Conservation (phyloP, 352 stramenopile genomes). For the Globisporangium heterothallicum region DNA sequence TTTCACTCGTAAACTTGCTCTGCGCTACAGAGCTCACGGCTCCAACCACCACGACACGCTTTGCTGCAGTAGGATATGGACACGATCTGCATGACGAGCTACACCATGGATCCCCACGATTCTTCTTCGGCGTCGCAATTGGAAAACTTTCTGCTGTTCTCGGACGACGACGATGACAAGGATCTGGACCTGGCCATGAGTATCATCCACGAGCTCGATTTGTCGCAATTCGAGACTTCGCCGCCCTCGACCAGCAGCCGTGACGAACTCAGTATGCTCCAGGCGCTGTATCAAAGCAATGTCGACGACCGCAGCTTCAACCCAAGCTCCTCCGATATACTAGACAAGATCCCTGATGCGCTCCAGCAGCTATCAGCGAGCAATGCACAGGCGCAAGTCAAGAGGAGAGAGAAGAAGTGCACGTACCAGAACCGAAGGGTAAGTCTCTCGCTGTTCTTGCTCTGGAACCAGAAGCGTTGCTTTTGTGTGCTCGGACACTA, state of each 20-base stretch:
- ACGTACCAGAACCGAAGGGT: conserved; percentile 15
- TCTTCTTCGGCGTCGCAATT: not conserved
- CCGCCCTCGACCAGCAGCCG: not conserved
- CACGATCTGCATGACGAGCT: not conserved
- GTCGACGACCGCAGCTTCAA: not conserved
- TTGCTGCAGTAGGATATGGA: conserved; percentile 4
- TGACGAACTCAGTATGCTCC: conserved; percentile 2
- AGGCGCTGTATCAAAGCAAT: not conserved
- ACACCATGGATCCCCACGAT: conserved; percentile 1
- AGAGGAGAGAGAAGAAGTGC: conserved; percentile 9
- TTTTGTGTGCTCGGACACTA: not conserved
- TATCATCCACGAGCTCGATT: conserved; percentile 14
- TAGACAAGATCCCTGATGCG: not conserved
- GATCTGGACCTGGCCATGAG: conserved; percentile 12
- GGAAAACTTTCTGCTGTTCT: not conserved
- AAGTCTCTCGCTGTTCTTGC: not conserved
- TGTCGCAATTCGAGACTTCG: conserved; percentile 6
- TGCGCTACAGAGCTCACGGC: not conserved
- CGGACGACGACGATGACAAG: conserved; percentile 2
- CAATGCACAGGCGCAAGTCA: not conserved
- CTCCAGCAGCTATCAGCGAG: not conserved
- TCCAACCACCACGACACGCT: not conserved
- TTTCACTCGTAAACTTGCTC: not conserved
- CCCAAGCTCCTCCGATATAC: not conserved
- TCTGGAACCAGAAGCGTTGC: no score